Conservation (phyloP, 2,329 filamentous ascomycete genomes). For the Lecanosticta acicola region DNA sequence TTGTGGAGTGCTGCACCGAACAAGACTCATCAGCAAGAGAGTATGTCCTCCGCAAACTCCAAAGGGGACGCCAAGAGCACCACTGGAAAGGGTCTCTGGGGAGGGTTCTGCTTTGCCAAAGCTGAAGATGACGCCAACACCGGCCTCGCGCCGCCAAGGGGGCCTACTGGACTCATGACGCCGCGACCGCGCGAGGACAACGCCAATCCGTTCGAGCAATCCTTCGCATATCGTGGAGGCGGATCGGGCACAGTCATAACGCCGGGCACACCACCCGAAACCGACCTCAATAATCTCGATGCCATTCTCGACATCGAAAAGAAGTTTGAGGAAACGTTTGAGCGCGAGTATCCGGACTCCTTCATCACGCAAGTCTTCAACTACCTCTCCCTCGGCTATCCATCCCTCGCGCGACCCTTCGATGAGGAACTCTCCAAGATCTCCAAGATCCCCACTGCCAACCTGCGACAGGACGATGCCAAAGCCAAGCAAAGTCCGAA, state of each 20-base stretch:
- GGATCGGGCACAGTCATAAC: constrained; percentile 11
- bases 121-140: constrained; percentile 30
- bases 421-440: constrained; percentile 84
- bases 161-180: constrained; percentile 48
- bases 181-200: constrained; percentile 32
- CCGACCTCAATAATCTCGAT: constrained; percentile 31
- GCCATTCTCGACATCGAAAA: constrained; percentile 40
- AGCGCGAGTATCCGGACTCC: constrained; percentile 68
- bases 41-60: constrained; percentile 9
- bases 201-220: constrained; percentile 38
- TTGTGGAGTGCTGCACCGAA: constrained; percentile 46
- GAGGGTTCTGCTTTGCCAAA: constrained; percentile 57
- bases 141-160: constrained; percentile 36
- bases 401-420: constrained; percentile 73
- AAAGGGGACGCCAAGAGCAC: constrained; percentile 15
- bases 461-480: constrained; percentile 67
- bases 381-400: constrained; percentile 89
- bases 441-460: constrained; percentile 60
- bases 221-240: constrained; percentile 24
- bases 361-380: constrained; percentile 97
- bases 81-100: constrained; percentile 60
- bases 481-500: constrained; percentile 51
- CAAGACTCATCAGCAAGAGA: constrained; percentile 6
- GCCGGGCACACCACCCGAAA: constrained; percentile 26
- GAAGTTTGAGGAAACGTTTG: constrained; percentile 39